Conservation (phyloP, 2,329 filamentous ascomycete species). For the Aureobasidium musti region DNA sequence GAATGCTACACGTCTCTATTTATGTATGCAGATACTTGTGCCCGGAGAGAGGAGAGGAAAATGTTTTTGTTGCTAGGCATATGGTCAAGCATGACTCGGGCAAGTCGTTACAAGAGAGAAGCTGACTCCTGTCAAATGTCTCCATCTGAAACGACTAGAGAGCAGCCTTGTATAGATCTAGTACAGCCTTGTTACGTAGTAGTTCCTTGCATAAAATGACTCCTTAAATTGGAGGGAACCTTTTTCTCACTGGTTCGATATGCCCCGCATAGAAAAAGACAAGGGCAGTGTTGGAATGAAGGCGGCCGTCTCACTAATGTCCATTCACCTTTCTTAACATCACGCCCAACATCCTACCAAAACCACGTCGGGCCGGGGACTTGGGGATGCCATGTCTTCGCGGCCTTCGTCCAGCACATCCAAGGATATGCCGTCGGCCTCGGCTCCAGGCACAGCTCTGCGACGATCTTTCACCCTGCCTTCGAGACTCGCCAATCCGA, state of each 20-base stretch:
- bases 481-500: slow-evolving; percentile 42
- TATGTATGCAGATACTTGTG: background rate
- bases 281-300: slow-evolving; percentile 14
- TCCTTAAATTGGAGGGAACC: slow-evolving; percentile 19
- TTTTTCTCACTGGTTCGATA: background rate
- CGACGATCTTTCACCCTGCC: slow-evolving; percentile 55
- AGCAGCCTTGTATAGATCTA: background rate
- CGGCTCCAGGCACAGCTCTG: slow-evolving; percentile 31
- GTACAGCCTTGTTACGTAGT: slow-evolving; percentile 1
- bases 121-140: slow-evolving; percentile 16
- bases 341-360: slow-evolving; percentile 1
- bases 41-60: background rate
- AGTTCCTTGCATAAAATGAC: slow-evolving; percentile 19
- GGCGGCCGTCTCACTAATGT: background rate
- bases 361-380: background rate
- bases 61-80: background rate
- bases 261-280: slow-evolving; percentile 15
- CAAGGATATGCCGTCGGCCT: slow-evolving; percentile 35
- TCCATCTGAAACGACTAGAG: slow-evolving; percentile 17
- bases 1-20: background rate
- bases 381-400: slow-evolving; percentile 26
- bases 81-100: background rate
- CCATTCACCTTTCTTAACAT: background rate
- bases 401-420: slow-evolving; percentile 34
- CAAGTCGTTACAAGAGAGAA: background rate